Percentiles rank a stretch among this genome's conserved stretches.
Conservation (phyloP, 345 rosid species). For the Hibiscus mutabilis region DNA sequence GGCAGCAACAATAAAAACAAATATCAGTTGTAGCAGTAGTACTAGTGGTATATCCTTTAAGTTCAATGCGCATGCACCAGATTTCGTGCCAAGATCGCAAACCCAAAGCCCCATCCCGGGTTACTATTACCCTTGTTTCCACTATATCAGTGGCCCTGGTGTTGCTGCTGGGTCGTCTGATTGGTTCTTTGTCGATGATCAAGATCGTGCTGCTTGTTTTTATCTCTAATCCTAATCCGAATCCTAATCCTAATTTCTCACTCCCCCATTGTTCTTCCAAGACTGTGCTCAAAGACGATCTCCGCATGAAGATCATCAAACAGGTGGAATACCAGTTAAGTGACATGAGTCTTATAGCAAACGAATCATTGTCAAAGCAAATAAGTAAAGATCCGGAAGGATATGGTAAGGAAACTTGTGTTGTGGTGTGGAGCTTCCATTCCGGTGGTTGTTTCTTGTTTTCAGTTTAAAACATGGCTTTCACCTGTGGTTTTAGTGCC, state of each 20-base stretch:
- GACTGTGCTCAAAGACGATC: conserved; percentile 58
- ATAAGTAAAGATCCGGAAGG: conserved; percentile 84
- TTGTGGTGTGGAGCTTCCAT: background rate
- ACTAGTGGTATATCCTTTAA: conserved; percentile 43
- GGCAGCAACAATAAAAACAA: conserved; percentile 17
- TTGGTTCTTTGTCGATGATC: conserved; percentile 42
- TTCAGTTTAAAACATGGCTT: background rate
- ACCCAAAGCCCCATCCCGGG: conserved; percentile 40
- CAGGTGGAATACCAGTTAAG: conserved; percentile 94
- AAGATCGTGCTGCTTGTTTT: conserved; percentile 45
- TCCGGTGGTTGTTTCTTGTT: background rate
- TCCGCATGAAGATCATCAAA: conserved; percentile 68
- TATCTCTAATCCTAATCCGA: conserved; percentile 31
- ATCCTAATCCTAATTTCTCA: conserved; percentile 28
- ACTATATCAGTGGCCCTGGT: conserved; percentile 34
- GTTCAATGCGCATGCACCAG: conserved; percentile 88
- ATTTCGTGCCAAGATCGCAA: conserved; percentile 49
- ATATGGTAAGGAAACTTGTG: conserved; percentile 51
- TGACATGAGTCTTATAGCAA: conserved; percentile 79
- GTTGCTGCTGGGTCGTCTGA: conserved; percentile 37
- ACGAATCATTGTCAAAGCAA: conserved; percentile 76
- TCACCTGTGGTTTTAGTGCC: conserved; percentile 41
- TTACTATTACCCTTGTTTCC: conserved; percentile 57
- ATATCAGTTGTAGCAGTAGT: conserved; percentile 14
- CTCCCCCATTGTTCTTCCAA: conserved; percentile 42